Evolutionary conservation across 768 basidiomycete genomes (phyloP).

Genomic region (Termitomyces heimii): DNA sequence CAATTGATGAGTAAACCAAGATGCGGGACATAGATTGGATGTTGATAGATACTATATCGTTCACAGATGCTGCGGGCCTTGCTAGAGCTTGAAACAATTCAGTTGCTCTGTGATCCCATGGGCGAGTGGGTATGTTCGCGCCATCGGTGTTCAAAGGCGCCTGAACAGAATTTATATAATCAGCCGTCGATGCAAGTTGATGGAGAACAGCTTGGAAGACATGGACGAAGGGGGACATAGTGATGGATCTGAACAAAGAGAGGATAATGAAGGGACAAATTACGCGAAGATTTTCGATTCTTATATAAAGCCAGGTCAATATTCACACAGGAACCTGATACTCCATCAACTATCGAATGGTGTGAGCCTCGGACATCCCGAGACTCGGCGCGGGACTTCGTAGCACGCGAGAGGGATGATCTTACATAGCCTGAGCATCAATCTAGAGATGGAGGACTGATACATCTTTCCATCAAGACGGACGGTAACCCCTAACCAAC

Average conservation of each 20-base stretch:
- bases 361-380: conserved; percentile 5
- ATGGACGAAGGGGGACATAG: conserved; percentile 1
- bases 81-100: conserved; percentile 24
- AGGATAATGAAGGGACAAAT: conserved; percentile 2
- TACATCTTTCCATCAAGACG: not conserved
- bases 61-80: conserved; percentile 19
- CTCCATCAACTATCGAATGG: conserved; percentile 10
- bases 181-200: conserved; percentile 18
- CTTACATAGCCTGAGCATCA: not conserved
- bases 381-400: conserved; percentile 1
- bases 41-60: conserved; percentile 24
- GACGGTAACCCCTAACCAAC: not conserved
- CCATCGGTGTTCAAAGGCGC: conserved; percentile 32
- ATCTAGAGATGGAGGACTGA: conserved; percentile 1
- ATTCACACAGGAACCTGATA: conserved; percentile 5
- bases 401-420: not conserved
- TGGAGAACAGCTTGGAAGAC: conserved; percentile 10
- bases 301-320: conserved; percentile 3
- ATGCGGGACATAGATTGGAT: not conserved
- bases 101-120: conserved; percentile 18
- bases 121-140: conserved; percentile 14
- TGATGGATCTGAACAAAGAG: conserved; percentile 1
- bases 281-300: not conserved
- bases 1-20: not conserved
- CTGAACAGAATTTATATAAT: conserved; percentile 15